These are phyloP conservation scores for Clausena lansium DNA, from an alignment of 345 rosid species.

Conservation along the genomic window DNA sequence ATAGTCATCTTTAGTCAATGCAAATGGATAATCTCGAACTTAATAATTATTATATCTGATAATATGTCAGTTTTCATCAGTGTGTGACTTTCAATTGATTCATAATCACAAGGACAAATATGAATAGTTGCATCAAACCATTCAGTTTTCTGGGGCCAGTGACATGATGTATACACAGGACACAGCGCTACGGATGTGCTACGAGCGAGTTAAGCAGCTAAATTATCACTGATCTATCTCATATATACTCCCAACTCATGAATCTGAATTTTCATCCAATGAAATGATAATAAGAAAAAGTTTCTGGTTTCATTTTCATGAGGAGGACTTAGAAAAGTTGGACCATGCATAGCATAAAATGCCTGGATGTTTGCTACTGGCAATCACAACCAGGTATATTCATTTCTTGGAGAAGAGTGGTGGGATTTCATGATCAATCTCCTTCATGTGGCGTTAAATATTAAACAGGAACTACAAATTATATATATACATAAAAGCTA, in stretches of 20 bases:
- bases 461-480: not conserved
- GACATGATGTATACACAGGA: not conserved
- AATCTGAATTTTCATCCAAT: no score
- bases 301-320: no score
- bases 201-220: not conserved
- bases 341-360: no score
- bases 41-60: not conserved
- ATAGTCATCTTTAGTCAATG: not conserved
- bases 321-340: no score
- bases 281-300: no score
- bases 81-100: not conserved
- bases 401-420: not conserved
- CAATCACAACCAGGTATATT: no score
- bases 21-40: not conserved
- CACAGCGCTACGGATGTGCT: not conserved
- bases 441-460: not conserved
- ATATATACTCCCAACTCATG: no score
- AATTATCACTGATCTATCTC: not conserved
- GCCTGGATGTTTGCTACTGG: no score
- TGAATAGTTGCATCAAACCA: not conserved
- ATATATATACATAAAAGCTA: not conserved
- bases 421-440: not conserved
- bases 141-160: not conserved
- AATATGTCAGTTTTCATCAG: not conserved
- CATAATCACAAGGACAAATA: not conserved